Base-by-base conservation (phyloP, 331 rosid genomes). In the Saraca asoca region DNA sequence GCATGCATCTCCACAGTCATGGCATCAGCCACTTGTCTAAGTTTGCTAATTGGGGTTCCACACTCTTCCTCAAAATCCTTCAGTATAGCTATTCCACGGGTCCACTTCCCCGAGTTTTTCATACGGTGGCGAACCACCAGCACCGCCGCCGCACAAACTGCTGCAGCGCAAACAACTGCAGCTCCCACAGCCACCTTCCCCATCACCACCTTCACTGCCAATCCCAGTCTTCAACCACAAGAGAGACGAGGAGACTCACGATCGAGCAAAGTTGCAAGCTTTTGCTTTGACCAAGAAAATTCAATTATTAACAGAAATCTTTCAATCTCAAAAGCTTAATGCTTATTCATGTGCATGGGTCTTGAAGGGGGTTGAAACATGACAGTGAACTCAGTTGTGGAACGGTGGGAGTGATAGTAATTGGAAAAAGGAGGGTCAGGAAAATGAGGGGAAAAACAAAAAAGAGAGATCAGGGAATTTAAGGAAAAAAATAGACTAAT, bases 1-100 rank as follows among this genome's bases (percentile, higher is more conserved):
- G 92, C 96, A 73, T 88, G 89, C 99, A 94, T 94, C 90, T 94
- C 99, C 33, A 83, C 97, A 19, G 83, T 78, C 96, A 94, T 85
- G 70, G 96, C 99, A 15, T 88, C 97, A 17, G 93, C 91, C 45
- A 94, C 87, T 56, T 83, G 90, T 43, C 73, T 73, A 8, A 94
- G 92, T 81, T 87, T 94, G 52, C 62, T 82, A 56, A 79, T 74
- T 43, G 97, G 95, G 53, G 95, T 85, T 59, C 63, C 81, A 75
- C 96, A 78, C 81, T 82, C 74, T 38, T 88, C 91, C 77, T 85
- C 91, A 10, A 94, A 78, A 78, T 86, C 96, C 46, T 59, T 85
- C 67, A 88, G 65, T 15, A 94, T 80, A 34, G 75, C 85, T 64
- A 73, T 48, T 18, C 79, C 88, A 15, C 81, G 68, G 16, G 80